Conservation (phyloP, 805 yeast genomes). For the Myxozyma neotropica region DNA sequence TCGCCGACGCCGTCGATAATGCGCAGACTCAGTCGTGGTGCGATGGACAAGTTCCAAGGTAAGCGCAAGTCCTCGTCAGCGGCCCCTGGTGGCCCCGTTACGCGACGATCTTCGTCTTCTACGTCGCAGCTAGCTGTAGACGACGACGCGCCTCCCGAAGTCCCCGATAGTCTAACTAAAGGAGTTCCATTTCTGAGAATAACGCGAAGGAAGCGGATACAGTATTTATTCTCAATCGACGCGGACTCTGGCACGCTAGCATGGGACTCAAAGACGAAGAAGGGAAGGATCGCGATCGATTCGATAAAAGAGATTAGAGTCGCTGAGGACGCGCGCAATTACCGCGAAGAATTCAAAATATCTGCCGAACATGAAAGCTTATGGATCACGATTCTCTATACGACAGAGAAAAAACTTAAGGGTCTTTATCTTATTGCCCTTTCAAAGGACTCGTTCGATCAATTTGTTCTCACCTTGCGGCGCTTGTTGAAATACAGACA, state of each 20-base stretch:
- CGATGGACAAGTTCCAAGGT: slow-evolving; percentile 24
- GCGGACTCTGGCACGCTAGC: slow-evolving; percentile 55
- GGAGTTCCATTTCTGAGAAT: slow-evolving; percentile 70
- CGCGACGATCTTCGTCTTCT: slow-evolving; percentile 8
- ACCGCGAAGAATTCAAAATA: slow-evolving; percentile 80
- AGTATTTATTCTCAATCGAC: slow-evolving; percentile 60
- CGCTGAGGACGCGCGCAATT: slow-evolving; percentile 76
- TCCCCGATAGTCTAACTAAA: slow-evolving; percentile 52
- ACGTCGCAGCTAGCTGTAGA: slow-evolving; percentile 1
- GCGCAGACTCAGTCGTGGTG: slow-evolving; percentile 34
- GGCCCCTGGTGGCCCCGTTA: slow-evolving; percentile 9
- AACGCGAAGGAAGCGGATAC: slow-evolving; percentile 68
- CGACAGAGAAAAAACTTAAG: slow-evolving; percentile 62
- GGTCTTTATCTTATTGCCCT: slow-evolving; percentile 78
- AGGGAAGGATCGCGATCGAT: slow-evolving; percentile 52
- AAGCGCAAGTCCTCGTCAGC: slow-evolving; percentile 7
- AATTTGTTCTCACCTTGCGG: slow-evolving; percentile 57
- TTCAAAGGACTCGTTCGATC: slow-evolving; percentile 53
- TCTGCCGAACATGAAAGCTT: slow-evolving; percentile 62
- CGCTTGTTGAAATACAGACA: slow-evolving; percentile 59
- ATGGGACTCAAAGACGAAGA: slow-evolving; percentile 56
- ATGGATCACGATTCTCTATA: slow-evolving; percentile 84
- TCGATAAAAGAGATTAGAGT: slow-evolving; percentile 63
- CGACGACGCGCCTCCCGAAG: slow-evolving; percentile 41
- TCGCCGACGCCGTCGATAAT: slow-evolving; percentile 13